A percentile compares a stretch with the other conserved stretches of the same genome.
Evolutionary conservation across 2,329 filamentous ascomycete genomes (phyloP).

Genomic region (Cladosporium cucumerinum): DNA sequence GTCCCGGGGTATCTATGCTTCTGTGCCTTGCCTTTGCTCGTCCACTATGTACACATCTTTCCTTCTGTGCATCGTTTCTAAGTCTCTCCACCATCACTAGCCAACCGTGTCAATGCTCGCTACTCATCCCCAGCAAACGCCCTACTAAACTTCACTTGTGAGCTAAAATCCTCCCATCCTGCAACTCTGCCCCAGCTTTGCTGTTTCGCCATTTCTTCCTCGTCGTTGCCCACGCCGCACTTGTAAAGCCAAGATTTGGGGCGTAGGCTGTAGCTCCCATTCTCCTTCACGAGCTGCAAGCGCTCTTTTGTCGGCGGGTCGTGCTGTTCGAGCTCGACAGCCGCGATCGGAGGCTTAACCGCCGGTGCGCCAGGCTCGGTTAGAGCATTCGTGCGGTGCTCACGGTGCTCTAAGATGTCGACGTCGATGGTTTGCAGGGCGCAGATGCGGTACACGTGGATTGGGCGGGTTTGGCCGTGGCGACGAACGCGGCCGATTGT

Average conservation of each 20-base stretch:
- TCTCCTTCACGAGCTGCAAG: constrained; percentile 31
- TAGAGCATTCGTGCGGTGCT: constrained; percentile 31
- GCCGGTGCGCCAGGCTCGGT: constrained; percentile 20
- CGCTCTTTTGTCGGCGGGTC: constrained; percentile 22
- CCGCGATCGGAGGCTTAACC: constrained; percentile 17
- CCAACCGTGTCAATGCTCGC: too few species aligned
- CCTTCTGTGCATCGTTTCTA: background rate
- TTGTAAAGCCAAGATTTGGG: constrained; percentile 32
- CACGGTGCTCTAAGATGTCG: constrained; percentile 46
- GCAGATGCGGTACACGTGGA: constrained; percentile 68
- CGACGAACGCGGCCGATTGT: constrained; percentile 60
- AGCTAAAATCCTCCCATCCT: constrained; percentile 35
- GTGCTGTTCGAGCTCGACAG: constrained; percentile 18
- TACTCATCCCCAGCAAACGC: constrained; percentile 8
- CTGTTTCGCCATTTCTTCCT: constrained; percentile 18
- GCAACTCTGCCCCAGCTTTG: constrained; percentile 27
- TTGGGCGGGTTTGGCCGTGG: constrained; percentile 55
- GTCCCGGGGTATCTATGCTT: background rate
- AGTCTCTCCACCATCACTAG: too few species aligned
- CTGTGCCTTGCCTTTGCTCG: background rate
- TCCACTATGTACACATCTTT: background rate
- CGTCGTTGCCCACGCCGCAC: constrained; percentile 14
- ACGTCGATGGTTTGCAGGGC: constrained; percentile 66
- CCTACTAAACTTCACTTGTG: constrained; percentile 32
- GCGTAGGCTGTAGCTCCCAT: constrained; percentile 31